These are phyloP conservation scores for Cladosporium sp. DNA, from an alignment of 2,329 filamentous ascomycete genomes.

Conservation along the genomic window DNA sequence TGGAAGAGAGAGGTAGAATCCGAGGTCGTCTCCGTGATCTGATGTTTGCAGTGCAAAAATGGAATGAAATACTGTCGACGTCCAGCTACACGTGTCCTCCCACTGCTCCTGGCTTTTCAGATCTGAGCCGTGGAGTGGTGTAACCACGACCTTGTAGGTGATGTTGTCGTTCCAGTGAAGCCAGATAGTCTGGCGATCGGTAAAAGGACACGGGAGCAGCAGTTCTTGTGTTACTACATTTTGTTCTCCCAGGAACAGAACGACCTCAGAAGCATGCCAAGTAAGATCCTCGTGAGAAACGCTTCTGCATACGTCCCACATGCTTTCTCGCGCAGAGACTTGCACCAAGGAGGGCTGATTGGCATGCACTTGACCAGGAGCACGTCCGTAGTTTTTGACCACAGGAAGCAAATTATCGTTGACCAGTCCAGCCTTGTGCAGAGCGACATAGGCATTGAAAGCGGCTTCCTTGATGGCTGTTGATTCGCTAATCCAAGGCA, in stretches of 20 bases:
- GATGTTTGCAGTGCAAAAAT: conserved; percentile 15
- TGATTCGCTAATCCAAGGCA: conserved; percentile 65
- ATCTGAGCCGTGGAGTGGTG: not conserved
- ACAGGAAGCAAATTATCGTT: conserved; percentile 73
- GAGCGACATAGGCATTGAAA: conserved; percentile 69
- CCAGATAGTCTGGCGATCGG: conserved; percentile 12
- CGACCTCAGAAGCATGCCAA: conserved; percentile 12
- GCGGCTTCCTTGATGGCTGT: conserved; percentile 77
- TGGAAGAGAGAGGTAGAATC: conserved; percentile 15
- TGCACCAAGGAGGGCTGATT: conserved; percentile 26
- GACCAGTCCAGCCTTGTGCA: conserved; percentile 68
- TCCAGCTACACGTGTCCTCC: no score
- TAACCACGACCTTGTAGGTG: conserved; percentile 16
- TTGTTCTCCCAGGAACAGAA: not conserved
- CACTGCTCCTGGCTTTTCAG: not conserved
- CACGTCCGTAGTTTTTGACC: conserved; percentile 29
- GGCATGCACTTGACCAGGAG: conserved; percentile 17
- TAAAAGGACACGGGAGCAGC: conserved; percentile 18
- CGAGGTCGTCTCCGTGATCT: conserved; percentile 12
- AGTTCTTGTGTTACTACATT: conserved; percentile 15
- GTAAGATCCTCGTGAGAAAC: not conserved
- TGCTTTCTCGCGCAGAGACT: conserved; percentile 16
- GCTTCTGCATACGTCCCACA: conserved; percentile 13
- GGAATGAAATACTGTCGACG: conserved; percentile 8
- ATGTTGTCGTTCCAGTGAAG: conserved; percentile 25